These are phyloP conservation scores for Corymbia calophylla DNA, from an alignment of 441 rosid species.

Conservation along the genomic window DNA sequence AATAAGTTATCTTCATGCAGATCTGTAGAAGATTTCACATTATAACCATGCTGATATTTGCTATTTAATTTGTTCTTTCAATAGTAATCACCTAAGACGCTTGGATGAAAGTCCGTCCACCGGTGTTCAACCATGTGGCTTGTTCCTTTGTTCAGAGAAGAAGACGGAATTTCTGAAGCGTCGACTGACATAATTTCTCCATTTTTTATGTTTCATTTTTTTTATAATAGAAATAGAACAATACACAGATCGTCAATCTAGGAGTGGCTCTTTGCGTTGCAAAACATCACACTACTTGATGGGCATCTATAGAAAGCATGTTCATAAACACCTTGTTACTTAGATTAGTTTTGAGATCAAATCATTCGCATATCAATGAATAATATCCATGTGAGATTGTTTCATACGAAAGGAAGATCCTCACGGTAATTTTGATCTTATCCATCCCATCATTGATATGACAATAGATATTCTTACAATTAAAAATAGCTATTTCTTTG, in stretches of 20 bases:
- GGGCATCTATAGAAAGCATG: no score
- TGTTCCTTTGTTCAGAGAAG: background rate
- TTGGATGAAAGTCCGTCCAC: background rate
- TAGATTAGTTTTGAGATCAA: no score
- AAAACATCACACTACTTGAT: no score
- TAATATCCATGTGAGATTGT: no score
- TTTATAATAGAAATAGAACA: no score
- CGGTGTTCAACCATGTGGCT: background rate
- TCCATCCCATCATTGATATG: no score
- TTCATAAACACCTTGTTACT: rapidly evolving
- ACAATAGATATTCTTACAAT: background rate
- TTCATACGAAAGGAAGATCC: no score
- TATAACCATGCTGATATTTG: background rate
- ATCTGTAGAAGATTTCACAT: background rate
- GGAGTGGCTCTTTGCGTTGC: no score
- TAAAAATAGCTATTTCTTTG: background rate
- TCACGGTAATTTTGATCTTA: no score
- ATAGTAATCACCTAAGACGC: background rate
- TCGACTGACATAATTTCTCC: background rate
- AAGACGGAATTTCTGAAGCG: background rate
- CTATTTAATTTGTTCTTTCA: background rate
- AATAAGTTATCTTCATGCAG: background rate
- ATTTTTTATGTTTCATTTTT: no score
- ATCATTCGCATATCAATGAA: no score
- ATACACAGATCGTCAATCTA: no score